Evolutionary conservation across 805 yeast genomes (phyloP).

Genomic region (Myxozyma udenii): DNA sequence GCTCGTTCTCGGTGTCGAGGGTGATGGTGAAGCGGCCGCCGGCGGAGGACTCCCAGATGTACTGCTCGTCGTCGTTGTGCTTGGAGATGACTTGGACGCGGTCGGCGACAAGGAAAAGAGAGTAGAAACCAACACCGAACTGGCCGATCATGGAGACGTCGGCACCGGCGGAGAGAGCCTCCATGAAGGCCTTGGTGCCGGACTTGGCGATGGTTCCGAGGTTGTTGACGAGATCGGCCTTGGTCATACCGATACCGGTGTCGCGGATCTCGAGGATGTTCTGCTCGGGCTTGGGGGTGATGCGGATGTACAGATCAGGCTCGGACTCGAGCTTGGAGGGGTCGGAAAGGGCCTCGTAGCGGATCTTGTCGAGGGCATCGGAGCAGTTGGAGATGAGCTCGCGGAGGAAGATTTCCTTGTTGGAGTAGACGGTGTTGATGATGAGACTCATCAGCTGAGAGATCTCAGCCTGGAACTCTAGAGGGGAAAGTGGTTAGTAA

Average conservation of each 20-base stretch:
- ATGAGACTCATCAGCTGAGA: constrained; percentile 99
- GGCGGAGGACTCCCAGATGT: constrained; percentile 99
- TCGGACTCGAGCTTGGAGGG: constrained; percentile 89
- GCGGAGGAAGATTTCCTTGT: constrained; percentile 98
- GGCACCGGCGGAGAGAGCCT: constrained; percentile 98
- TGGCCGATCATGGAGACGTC: constrained; percentile 99
- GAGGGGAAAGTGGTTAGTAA: not conserved
- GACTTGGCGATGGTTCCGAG: constrained; percentile 99
- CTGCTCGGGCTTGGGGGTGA: constrained; percentile 93
- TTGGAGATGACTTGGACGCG: constrained; percentile 97
- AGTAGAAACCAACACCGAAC: constrained; percentile 99
- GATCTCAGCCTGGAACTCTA: constrained; percentile 94
- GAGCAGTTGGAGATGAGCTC: constrained; percentile 98
- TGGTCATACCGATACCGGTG: constrained; percentile 99
- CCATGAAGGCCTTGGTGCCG: constrained; percentile 99
- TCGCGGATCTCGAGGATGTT: constrained; percentile 96
- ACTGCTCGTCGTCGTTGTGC: constrained; percentile 98
- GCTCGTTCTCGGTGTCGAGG: constrained; percentile 81
- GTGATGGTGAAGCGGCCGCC: constrained; percentile 99
- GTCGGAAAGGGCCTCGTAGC: constrained; percentile 93
- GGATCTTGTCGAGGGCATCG: constrained; percentile 97
- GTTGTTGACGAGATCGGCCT: constrained; percentile 97
- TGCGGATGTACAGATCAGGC: constrained; percentile 94
- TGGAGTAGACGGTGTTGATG: constrained; percentile 99
- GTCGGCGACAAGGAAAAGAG: constrained; percentile 98